Conservation (phyloP, 1,284 basidiomycete species). For the Pseudozyma hubeiensis region DNA sequence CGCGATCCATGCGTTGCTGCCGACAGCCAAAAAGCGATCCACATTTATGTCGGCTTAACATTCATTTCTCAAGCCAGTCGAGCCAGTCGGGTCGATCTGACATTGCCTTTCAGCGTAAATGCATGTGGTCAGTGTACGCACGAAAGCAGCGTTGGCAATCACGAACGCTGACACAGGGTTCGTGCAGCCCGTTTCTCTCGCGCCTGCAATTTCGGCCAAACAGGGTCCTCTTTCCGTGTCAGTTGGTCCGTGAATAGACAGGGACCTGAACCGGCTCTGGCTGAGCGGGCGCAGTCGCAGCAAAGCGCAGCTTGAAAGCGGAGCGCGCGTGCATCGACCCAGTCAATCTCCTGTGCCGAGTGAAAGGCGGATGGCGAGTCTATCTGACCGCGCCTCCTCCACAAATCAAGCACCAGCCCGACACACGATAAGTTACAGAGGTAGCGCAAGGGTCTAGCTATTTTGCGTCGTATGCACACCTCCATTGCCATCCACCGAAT, state of each 20-base stretch:
- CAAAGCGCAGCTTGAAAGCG: constrained; percentile 6
- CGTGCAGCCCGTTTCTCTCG: background rate
- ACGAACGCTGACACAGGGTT: constrained; percentile 1
- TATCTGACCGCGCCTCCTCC: background rate
- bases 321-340: constrained; percentile 3
- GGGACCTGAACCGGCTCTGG: too few species aligned
- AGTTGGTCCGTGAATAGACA: constrained; percentile 2
- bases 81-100: too few species aligned
- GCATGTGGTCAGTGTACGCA: background rate
- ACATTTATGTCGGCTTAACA: background rate
- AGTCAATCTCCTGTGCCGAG: background rate
- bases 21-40: too few species aligned
- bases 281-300: background rate
- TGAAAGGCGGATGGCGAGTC: background rate
- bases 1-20: constrained; percentile 3
- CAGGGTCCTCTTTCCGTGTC: background rate
- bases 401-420: background rate
- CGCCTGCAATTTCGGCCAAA: background rate
- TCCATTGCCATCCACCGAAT: too few species aligned
- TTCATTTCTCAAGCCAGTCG: too few species aligned
- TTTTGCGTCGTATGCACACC: too few species aligned
- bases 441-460: too few species aligned
- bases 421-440: background rate
- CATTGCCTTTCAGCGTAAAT: background rate
- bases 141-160: background rate